phyloP scores from a whole-genome alignment of 108 stramenopile species.

The Nitzschia sp. region DNA sequence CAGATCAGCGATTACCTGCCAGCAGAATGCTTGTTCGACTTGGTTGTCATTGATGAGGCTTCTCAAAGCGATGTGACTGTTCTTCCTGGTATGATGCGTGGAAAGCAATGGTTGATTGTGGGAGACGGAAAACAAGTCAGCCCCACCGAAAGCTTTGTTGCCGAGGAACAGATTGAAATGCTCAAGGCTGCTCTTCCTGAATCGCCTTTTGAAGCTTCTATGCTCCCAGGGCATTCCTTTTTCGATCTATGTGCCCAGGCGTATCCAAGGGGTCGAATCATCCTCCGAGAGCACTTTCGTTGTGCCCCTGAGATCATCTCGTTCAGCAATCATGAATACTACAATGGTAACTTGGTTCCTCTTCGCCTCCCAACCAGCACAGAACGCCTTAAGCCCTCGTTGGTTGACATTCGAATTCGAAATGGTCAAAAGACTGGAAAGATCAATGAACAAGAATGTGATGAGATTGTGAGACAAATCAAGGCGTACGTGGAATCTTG shows the following conservation, averaged over 20 bases:
- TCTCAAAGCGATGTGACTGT: constrained; percentile 60
- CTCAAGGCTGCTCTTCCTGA: constrained; percentile 44
- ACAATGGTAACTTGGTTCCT: constrained; percentile 46
- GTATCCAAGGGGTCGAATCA: constrained; percentile 51
- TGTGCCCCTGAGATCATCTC: constrained; percentile 63
- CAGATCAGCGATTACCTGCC: constrained; percentile 64
- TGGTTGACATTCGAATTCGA: constrained; percentile 47
- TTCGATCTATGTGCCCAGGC: constrained; percentile 67
- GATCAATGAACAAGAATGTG: constrained; percentile 50
- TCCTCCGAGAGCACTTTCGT: constrained; percentile 66
- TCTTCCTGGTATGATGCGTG: constrained; percentile 61
- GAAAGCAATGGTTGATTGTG: constrained; percentile 75
- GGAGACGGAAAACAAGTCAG: constrained; percentile 68
- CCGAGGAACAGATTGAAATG: constrained; percentile 54
- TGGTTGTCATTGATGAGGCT: constrained; percentile 66
- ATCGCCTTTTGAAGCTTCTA: constrained; percentile 44
- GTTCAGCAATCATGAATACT: constrained; percentile 54
- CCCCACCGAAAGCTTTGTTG: constrained; percentile 59
- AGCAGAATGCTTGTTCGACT: constrained; percentile 56
- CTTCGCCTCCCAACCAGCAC: constrained; percentile 48
- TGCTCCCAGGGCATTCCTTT: constrained; percentile 58
- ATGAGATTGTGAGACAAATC: constrained; percentile 48
- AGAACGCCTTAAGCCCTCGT: constrained; percentile 46
- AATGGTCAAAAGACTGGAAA: constrained; percentile 52
- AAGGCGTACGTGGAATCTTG: constrained; percentile 24